These are phyloP conservation scores for Schizosaccharomyces osmophilus DNA, from an alignment of 805 yeast genomes.

Conservation along the genomic window DNA sequence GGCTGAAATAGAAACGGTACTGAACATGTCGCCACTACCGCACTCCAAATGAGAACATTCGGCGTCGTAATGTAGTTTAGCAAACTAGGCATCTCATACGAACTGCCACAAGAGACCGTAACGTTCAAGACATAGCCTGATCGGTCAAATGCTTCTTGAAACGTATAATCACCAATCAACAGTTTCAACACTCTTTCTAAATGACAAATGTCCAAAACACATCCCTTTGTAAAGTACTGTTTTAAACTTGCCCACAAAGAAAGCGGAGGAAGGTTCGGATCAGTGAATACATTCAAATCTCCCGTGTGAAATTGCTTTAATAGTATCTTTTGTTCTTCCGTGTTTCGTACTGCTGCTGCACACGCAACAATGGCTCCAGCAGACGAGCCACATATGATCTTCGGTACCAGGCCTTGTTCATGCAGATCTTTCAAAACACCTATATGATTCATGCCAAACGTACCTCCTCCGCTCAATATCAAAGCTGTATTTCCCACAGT, in stretches of 20 bases:
- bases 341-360: constrained; percentile 55
- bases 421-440: constrained; percentile 69
- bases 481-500: constrained; percentile 86
- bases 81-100: constrained; percentile 73
- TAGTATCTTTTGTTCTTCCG: constrained; percentile 33
- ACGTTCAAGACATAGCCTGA: constrained; percentile 84
- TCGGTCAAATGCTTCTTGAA: constrained; percentile 80
- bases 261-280: constrained; percentile 25
- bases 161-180: constrained; percentile 72
- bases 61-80: constrained; percentile 85
- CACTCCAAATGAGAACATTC: constrained; percentile 76
- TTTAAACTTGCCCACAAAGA: constrained; percentile 28
- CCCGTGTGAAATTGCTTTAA: constrained; percentile 21
- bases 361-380: constrained; percentile 92
- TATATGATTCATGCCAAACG: constrained; percentile 76
- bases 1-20: constrained; percentile 81
- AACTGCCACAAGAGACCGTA: constrained; percentile 76
- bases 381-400: constrained; percentile 77
- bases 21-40: constrained; percentile 81
- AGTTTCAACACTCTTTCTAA: constrained; percentile 49
- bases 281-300: constrained; percentile 30
- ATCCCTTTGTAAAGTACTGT: constrained; percentile 55
- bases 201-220: constrained; percentile 61
- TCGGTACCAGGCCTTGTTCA: constrained; percentile 54
- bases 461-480: constrained; percentile 88